These are phyloP conservation scores for Huntiella moniliformis DNA, from an alignment of 2,329 filamentous ascomycete genomes.

Conservation along the genomic window DNA sequence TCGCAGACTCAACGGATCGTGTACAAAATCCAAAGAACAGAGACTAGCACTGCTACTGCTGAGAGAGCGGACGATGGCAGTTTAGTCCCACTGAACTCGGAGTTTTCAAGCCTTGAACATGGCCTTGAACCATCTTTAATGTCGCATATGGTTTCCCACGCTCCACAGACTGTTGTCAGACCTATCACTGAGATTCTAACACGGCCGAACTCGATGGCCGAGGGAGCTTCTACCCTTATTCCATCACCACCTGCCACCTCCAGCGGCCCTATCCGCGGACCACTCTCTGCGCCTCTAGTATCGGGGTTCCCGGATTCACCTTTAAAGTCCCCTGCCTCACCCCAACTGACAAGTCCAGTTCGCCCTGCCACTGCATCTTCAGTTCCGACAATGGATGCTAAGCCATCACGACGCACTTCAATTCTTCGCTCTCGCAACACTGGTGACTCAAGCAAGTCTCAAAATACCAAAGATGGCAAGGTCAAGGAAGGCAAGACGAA, in stretches of 20 bases:
- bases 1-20: constrained; percentile 27
- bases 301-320: neutral
- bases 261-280: neutral
- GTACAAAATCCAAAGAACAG: constrained; percentile 38
- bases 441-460: neutral
- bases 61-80: constrained; percentile 17
- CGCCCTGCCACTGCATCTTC: neutral
- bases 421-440: constrained; percentile 5
- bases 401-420: constrained; percentile 1
- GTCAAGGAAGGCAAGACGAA: constrained; percentile 1
- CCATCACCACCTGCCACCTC: neutral
- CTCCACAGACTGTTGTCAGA: constrained; percentile 1
- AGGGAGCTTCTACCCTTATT: constrained; percentile 5
- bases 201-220: neutral
- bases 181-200: constrained; percentile 8
- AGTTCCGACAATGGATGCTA: neutral
- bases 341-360: neutral
- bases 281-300: neutral
- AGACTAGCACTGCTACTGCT: constrained; percentile 24
- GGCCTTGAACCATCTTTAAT: constrained; percentile 7
- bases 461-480: neutral
- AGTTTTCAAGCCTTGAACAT: constrained; percentile 6
- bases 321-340: neutral
- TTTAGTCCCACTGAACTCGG: neutral
- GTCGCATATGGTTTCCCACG: neutral